Evolutionary conservation across 2,329 filamentous ascomycete genomes (phyloP).

Genomic region (Trichoderma pleuroti): DNA sequence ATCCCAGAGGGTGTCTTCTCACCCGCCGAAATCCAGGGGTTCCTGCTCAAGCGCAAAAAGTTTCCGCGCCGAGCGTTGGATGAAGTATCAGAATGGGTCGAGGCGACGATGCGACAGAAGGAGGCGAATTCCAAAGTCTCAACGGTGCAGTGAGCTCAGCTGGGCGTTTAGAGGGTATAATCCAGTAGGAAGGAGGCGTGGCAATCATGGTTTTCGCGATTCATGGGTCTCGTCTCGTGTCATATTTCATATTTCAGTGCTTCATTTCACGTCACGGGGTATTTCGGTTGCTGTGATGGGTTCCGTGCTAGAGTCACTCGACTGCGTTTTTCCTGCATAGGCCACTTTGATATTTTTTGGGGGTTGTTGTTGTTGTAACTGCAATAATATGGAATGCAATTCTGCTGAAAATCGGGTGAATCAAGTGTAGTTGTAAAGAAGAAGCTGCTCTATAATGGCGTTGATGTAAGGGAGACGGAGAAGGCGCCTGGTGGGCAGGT

Average conservation of each 20-base stretch:
- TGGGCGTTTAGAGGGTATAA: not conserved
- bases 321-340: not conserved
- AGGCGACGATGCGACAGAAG: constrained; percentile 49
- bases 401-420: not conserved
- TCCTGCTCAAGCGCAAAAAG: constrained; percentile 60
- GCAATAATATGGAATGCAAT: not conserved
- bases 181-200: too few relatives aligned
- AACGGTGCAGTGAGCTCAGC: constrained; percentile 41
- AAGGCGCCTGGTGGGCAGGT: not conserved
- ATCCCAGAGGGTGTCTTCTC: constrained; percentile 53
- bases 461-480: not conserved
- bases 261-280: not conserved
- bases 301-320: not conserved
- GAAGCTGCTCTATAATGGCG: not conserved
- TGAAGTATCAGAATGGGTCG: constrained; percentile 53
- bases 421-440: not conserved
- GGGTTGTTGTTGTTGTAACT: not conserved
- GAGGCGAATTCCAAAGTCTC: constrained; percentile 46
- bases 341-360: not conserved
- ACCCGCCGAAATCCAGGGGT: constrained; percentile 63
- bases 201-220: not conserved
- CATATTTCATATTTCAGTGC: not conserved
- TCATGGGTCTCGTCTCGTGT: not conserved
- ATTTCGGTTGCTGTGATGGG: not conserved
- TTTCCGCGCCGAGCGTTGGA: constrained; percentile 52